These are phyloP conservation scores for Mortierella claussenii DNA, from an alignment of 192 early-diverging fungal species.

Conservation along the genomic window DNA sequence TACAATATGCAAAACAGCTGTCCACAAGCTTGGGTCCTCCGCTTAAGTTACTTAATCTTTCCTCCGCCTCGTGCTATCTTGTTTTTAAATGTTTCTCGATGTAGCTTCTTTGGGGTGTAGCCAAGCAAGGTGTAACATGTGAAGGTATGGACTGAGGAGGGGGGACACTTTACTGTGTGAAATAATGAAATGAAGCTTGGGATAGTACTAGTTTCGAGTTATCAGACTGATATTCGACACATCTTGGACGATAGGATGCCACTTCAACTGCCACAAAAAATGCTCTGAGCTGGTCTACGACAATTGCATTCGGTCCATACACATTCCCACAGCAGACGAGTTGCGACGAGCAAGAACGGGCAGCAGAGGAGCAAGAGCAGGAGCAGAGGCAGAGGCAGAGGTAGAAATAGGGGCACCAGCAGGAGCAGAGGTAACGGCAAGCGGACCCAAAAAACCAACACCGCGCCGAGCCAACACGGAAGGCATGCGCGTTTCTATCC, in stretches of 20 bases:
- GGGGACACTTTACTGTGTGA: no score
- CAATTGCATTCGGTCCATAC: slow-evolving; percentile 35
- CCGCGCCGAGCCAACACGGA: slow-evolving; percentile 27
- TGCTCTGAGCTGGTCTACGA: slow-evolving; percentile 47
- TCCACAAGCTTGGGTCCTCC: no score
- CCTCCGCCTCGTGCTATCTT: not conserved
- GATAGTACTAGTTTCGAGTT: no score
- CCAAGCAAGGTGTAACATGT: slow-evolving; percentile 73
- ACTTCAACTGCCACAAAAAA: slow-evolving; percentile 47
- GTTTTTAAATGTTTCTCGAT: not conserved
- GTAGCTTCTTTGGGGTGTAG: slow-evolving; percentile 76
- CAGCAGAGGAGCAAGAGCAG: not conserved
- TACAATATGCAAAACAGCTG: no score
- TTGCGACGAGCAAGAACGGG: not conserved
- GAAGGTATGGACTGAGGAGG: slow-evolving; percentile 47
- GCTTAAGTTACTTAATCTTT: not conserved
- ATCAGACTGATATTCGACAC: not conserved
- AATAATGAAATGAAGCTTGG: no score
- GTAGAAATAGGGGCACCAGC: slow-evolving; percentile 5
- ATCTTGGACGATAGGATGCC: slow-evolving; percentile 17
- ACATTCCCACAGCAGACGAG: slow-evolving; percentile 18
- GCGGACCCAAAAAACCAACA: slow-evolving; percentile 3
- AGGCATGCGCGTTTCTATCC: slow-evolving; percentile 27
- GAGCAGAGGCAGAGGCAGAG: slow-evolving; percentile 4
- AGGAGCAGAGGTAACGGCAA: not conserved